Percentiles rank a stretch among this genome's conserved stretches.
Evolutionary conservation across 2,329 filamentous ascomycete species (phyloP).

Genomic region (Pseudonectria buxi): DNA sequence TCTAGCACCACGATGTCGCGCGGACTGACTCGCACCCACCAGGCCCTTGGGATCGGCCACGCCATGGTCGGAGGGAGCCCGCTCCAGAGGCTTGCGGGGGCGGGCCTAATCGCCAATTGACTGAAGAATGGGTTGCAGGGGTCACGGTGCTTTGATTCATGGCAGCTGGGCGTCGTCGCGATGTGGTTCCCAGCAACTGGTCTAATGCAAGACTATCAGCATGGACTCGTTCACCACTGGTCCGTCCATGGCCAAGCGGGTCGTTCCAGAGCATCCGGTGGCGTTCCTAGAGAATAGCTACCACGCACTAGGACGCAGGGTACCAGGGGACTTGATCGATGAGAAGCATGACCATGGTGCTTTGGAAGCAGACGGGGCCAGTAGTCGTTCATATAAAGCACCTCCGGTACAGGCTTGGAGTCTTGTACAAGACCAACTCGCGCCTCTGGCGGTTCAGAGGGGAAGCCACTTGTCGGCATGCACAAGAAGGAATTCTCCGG

Average conservation of each 20-base stretch:
- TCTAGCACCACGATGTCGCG: no score
- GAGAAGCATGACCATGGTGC: no score
- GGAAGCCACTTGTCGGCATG: no score
- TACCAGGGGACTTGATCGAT: background rate
- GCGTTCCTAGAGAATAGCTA: background rate
- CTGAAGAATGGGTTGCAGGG: slow-evolving; percentile 1
- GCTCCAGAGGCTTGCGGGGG: slow-evolving; percentile 21
- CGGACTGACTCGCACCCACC: no score
- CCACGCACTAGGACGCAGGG: background rate
- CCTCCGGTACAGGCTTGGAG: no score
- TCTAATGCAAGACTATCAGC: slow-evolving; percentile 20
- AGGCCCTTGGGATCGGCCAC: slow-evolving; percentile 6
- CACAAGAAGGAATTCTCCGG: no score
- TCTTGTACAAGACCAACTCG: no score
- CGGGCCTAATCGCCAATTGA: slow-evolving; percentile 15
- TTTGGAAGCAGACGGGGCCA: no score
- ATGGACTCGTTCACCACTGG: slow-evolving; percentile 4
- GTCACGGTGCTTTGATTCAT: background rate
- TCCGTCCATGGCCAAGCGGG: background rate
- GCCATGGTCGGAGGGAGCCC: slow-evolving; percentile 9
- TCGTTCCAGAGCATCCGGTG: background rate
- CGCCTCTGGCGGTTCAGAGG: no score
- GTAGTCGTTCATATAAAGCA: no score
- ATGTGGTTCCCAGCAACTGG: background rate
- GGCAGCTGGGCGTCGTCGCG: background rate